Evolutionary conservation across 495 filamentous ascomycete species (phyloP), one percentile per base, ranked within the genome.

Genomic region (Talaromyces trachyspermus): DNA sequence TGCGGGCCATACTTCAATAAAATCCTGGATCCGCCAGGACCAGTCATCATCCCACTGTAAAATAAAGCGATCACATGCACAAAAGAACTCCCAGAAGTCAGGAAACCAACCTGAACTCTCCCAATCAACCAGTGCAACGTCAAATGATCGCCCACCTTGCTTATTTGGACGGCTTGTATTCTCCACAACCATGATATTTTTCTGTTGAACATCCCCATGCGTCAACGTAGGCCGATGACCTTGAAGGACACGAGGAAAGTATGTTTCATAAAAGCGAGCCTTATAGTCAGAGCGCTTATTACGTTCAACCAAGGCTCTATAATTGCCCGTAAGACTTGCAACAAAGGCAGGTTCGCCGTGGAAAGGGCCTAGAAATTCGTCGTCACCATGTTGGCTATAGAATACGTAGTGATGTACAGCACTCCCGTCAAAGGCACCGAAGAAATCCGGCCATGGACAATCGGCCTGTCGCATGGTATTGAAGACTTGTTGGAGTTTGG

Each of bases 141-240:
- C 54, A 50, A 58, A 58, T 26, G 51, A 56, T 48, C 54, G 54
- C 26, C 51, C 54, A 37, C 53, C 59, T 49, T 56, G 53, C 37
- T 53, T 32, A 18, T 57, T 59, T 35, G 3, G 45, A 14, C 38
- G 7, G 39, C 26, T 55, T n/a, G 12, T 37, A 49, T 54, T 58
- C 41, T 61, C 53, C n/a, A 17, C 49, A 33, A 58, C 52, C 48
- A 60, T 52, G 46, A 60, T 61, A 36, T 63, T 60, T 48, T 60
- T 63, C 50, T 54, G 51, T 49, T 63, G 57, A 42, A 55, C 35
- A 30, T 60, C 57, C 36, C 60, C 55, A 46, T 63, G 60, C 15
- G 58, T 60, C 33, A 63, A 50, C 17, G 51, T 60, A 0, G 60
- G 57, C 51, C 43, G 53, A 29, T 63, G 57, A 32, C 58, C 55